Percentiles rank a stretch among this genome's conserved stretches.
phyloP scores from a whole-genome alignment of 495 filamentous ascomycete species.

The Talaromyces wortmannii region DNA sequence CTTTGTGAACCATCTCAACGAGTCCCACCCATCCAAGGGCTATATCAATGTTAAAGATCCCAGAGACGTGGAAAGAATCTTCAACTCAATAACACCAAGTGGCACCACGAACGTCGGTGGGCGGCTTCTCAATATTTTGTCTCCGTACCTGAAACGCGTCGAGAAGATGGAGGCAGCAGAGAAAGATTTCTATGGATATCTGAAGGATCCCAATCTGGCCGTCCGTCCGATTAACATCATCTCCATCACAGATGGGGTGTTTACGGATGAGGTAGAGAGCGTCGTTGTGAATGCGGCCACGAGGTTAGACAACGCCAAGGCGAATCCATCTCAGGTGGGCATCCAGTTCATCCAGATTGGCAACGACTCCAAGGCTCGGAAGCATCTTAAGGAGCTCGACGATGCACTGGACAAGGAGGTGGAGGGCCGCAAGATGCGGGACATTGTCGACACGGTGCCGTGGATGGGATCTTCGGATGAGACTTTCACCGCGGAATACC shows the following conservation, averaged over 20 bases:
- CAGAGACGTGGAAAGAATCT: constrained; percentile 55
- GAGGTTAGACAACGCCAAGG: constrained; percentile 64
- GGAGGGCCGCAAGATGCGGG: constrained; percentile 50
- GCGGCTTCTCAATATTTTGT: constrained; percentile 65
- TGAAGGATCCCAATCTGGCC: constrained; percentile 1
- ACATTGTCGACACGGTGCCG: constrained; percentile 92
- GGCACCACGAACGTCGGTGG: constrained; percentile 72
- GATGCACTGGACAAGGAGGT: constrained; percentile 56
- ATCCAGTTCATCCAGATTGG: constrained; percentile 98
- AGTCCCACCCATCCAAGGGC: constrained; percentile 19
- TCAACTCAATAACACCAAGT: constrained; percentile 53
- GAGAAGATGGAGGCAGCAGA: constrained; percentile 24
- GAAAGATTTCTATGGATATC: constrained; percentile 24
- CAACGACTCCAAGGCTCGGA: constrained; percentile 54
- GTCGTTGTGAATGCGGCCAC: constrained; percentile 61
- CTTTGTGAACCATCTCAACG: constrained; percentile 68
- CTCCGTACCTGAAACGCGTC: constrained; percentile 54
- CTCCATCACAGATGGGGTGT: constrained; percentile 83
- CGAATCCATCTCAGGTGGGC: constrained; percentile 80
- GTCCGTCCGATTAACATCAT: constrained; percentile 90
- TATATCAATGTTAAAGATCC: constrained; percentile 54
- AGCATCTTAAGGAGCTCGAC: constrained; percentile 68
- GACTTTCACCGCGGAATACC: constrained; percentile 55
- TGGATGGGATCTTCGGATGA: constrained; percentile 44
- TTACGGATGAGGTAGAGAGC: constrained; percentile 73